phyloP scores from a whole-genome alignment of 108 stramenopile species.

The Chaetoceros tenuissimus region DNA sequence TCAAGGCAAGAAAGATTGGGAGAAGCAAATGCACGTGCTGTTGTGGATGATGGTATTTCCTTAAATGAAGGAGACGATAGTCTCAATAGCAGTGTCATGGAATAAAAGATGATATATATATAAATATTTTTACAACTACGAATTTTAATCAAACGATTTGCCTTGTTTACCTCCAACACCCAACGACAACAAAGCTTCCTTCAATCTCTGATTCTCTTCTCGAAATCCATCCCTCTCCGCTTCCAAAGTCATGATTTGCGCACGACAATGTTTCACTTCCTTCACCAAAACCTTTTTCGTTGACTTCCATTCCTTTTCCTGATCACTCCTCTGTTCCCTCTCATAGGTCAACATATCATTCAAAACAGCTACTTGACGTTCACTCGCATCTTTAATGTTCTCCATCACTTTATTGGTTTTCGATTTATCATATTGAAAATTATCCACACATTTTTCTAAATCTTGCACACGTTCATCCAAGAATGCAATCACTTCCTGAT shows the following conservation, averaged over 20 bases:
- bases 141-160: background rate
- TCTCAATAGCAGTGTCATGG: too few relatives aligned
- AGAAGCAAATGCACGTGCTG: too few relatives aligned
- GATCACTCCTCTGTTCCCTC: slow-evolving; percentile 53
- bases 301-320: slow-evolving; percentile 68
- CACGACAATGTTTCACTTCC: slow-evolving; percentile 76
- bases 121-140: background rate
- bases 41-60: too few relatives aligned
- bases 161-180: background rate
- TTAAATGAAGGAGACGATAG: too few relatives aligned
- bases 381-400: slow-evolving; percentile 25
- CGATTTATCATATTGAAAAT: slow-evolving; percentile 18
- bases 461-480: slow-evolving; percentile 73
- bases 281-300: slow-evolving; percentile 79
- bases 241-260: slow-evolving; percentile 56
- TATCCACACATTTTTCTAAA: slow-evolving; percentile 35
- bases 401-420: slow-evolving; percentile 36
- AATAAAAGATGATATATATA: background rate
- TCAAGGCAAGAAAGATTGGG: too few relatives aligned
- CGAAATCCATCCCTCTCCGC: slow-evolving; percentile 71
- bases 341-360: slow-evolving; percentile 78
- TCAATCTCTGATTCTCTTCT: slow-evolving; percentile 65
- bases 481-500: slow-evolving; percentile 88
- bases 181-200: slow-evolving; percentile 18
- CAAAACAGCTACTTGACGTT: slow-evolving; percentile 54